Evolutionary conservation across 805 yeast species (phyloP), one percentile per base, ranked within the genome.

Genomic region (Maudiozyma serrabonitensis): DNA sequence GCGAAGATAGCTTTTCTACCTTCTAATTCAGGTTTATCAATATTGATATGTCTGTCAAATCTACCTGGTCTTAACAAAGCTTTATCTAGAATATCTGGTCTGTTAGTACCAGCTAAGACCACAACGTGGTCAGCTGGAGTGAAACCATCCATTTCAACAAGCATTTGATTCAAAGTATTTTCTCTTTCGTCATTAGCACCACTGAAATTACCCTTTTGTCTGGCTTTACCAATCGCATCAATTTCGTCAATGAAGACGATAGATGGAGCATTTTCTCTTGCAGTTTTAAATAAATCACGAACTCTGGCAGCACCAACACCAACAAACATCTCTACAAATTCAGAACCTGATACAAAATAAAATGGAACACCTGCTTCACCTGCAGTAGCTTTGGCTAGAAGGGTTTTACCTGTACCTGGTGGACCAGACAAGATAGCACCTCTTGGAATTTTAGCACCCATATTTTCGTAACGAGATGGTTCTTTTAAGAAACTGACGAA

Each of bases 351-450:
- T 18, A 93, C 98, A 15, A 95, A 86, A 60, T 82, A 82, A 66
- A 93, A 93, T 41, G 99, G 97, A 40, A 93, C 99, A 50, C 93
- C 95, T 0, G 99, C 99, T 68, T 93, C 99, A 56, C 99, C 99
- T 1, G 99, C 99, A 46, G 98, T 93, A 5, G 99, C 99, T 64
- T 88, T 91, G 12, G 99, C 99, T 46, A 93, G 72, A 48, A 93
- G 73, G 0, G 99, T 93, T 67, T 93, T 93, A 80, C 99, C 99
- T 9, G 99, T 93, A 73, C 99, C 99, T 46, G 99, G 99, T 16
- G 99, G 96, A 45, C 99, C 99, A 1, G 96, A 85, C 50, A 93
- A 72, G 52, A 93, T 87, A 9, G 99, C 99, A 58, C 99, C 99
- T 64, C 98, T 80, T 45, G 99, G 99, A 56, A 93, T 93, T 66